phyloP scores from a whole-genome alignment of 306 rosid genomes.

The Sindora glabra region DNA sequence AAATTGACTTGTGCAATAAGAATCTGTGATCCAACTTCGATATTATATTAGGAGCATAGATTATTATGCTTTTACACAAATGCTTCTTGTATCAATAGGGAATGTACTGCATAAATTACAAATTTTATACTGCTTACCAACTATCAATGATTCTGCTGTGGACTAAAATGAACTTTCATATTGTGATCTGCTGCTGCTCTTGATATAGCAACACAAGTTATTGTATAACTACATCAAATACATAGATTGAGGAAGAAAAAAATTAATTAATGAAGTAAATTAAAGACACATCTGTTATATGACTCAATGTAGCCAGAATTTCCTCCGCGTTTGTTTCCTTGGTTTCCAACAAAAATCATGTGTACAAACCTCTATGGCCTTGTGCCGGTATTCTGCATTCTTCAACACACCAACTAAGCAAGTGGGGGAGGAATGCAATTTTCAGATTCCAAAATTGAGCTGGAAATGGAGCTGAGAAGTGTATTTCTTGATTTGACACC shows the following conservation, averaged over 20 bases:
- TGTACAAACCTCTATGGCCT: constrained; percentile 24
- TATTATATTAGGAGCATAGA: no score
- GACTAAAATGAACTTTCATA: neutral
- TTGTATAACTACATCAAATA: constrained; percentile 3
- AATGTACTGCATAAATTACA: constrained; percentile 3
- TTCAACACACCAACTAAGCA: constrained; percentile 18
- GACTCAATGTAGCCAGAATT: constrained; percentile 24
- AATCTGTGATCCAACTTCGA: neutral
- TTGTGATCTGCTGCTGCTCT: neutral
- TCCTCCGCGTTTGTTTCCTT: constrained; percentile 4
- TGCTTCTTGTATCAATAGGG: constrained; percentile 7
- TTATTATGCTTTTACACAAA: neutral
- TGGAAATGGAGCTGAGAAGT: constrained; percentile 5
- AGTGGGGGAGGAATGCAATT: constrained; percentile 11
- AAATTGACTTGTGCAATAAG: neutral
- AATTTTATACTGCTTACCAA: no score
- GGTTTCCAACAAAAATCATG: constrained; percentile 50
- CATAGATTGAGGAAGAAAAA: constrained; percentile 6
- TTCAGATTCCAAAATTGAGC: constrained; percentile 2
- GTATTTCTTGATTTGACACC: constrained; percentile 12
- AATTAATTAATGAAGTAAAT: constrained; percentile 15
- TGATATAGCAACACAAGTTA: neutral
- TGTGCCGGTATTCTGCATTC: constrained; percentile 19
- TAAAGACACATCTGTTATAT: constrained; percentile 26
- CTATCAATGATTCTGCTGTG: no score